Evolutionary conservation across 345 rosid species (phyloP).

Genomic region (Clarkia xantiana): DNA sequence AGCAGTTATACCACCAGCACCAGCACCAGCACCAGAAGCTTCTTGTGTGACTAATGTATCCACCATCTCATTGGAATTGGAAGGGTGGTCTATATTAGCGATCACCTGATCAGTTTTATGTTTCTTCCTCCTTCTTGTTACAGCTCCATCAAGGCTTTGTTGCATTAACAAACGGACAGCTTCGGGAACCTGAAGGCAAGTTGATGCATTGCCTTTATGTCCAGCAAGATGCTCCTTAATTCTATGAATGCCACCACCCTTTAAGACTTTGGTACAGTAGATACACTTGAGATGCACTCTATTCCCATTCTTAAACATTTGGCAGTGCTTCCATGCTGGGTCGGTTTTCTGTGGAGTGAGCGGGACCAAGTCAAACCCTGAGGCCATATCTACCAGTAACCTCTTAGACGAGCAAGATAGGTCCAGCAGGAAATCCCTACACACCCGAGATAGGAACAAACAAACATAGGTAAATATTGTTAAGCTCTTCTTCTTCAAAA

Average conservation of each 20-base stretch:
- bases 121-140: constrained; percentile 55
- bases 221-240: constrained; percentile 92
- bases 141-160: constrained; percentile 57
- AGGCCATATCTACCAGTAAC: constrained; percentile 18
- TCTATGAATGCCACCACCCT: constrained; percentile 95
- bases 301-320: constrained; percentile 59
- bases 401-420: neutral
- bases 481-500: too few species aligned
- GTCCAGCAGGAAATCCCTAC: too few species aligned
- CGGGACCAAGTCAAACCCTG: constrained; percentile 45
- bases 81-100: constrained; percentile 26
- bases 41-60: too few species aligned
- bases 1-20: constrained; percentile 19
- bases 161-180: constrained; percentile 51
- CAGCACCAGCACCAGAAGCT: constrained; percentile 12
- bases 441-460: too few species aligned
- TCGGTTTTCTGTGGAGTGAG: constrained; percentile 69
- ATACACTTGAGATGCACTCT: constrained; percentile 61
- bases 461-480: too few species aligned
- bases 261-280: constrained; percentile 66
- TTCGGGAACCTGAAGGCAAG: constrained; percentile 51
- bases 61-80: constrained; percentile 11
- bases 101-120: constrained; percentile 39
- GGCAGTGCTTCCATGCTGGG: constrained; percentile 95
- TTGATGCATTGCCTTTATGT: constrained; percentile 71